A percentile compares a stretch with the other conserved stretches of the same genome.
phyloP scores from a whole-genome alignment of 192 early-diverging fungal genomes.

The Mortierella claussenii region DNA sequence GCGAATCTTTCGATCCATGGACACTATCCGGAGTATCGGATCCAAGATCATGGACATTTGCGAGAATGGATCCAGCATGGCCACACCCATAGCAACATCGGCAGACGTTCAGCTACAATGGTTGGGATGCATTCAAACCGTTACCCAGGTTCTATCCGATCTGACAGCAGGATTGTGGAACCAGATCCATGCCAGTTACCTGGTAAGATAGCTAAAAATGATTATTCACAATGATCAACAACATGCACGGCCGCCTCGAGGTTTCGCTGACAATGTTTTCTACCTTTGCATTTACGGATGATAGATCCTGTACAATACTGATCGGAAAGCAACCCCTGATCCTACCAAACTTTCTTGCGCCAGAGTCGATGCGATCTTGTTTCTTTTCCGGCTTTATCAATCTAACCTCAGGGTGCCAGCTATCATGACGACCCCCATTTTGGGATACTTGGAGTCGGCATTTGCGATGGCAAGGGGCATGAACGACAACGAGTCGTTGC shows the following conservation, averaged over 20 bases:
- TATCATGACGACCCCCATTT: neutral
- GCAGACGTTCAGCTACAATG: neutral
- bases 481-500: constrained; percentile 53
- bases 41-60: constrained; percentile 17
- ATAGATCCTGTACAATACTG: constrained; percentile 5
- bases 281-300: neutral
- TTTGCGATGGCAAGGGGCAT: constrained; percentile 25
- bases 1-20: constrained; percentile 40
- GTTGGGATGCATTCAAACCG: neutral
- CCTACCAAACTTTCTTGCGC: constrained; percentile 36
- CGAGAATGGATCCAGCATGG: neutral
- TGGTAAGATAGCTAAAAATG: neutral
- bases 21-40: constrained; percentile 33
- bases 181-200: neutral
- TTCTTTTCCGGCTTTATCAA: constrained; percentile 27
- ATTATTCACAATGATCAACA: no score
- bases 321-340: constrained; percentile 9
- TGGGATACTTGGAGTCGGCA: constrained; percentile 39
- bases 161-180: constrained; percentile 18
- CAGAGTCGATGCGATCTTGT: constrained; percentile 36
- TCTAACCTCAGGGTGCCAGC: neutral
- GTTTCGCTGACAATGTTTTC: neutral
- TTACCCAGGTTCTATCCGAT: constrained; percentile 8
- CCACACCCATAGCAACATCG: neutral
- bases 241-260: neutral